Base-by-base conservation (phyloP, 2,329 filamentous ascomycete genomes). In the Neopestalotiopsis clavispora region DNA sequence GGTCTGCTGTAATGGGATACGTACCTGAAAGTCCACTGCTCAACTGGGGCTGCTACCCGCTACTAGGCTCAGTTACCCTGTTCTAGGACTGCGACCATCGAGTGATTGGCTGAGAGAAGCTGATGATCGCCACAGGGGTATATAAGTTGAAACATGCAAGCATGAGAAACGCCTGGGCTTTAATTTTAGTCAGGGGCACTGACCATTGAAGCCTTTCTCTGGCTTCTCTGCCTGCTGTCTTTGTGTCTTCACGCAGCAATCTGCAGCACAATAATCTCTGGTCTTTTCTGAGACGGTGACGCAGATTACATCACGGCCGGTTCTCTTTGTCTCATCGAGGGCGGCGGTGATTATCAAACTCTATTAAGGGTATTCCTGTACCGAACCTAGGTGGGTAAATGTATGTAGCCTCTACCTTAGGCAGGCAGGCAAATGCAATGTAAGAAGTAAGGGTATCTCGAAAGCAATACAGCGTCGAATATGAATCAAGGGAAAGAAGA, bases 181-280 rank as follows among this genome's bases (percentile, higher is more conserved):
- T 56, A 66, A 66, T 56, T 66, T 66, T 56, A 66, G 63, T 28
- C 63, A 66, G 49, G 63, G 63, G 63, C 63, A 38, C 30, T 38
- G 45, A 58, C 45, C 20, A 34, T 45, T 9, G 28, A 28, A 59
- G 57, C 57, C 28, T 59, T 59, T 59, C 57, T 59, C 32, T 28
- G n/a, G 23, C 57, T 20, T n/a, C n/a, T 20, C 12, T 38, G 59
- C 23, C 30, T 59, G 20, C 23, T 59, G 9, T 52, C 4, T 17
- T 3, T 52, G 17, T 52, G 17, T 28, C 45, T 52, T 3, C 20
- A 17, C 45, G n/a, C 17, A 7, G n/a, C 45, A 52, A 23, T n/a
- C 17, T 7, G 17, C 45, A 52, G 45, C 45, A 20, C 45, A 17
- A 52, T 38, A 10, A 10, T 38, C 10, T 38, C 34, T 38, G 3